phyloP scores from a whole-genome alignment of 2,329 filamentous ascomycete genomes.

The Fonsecaea monophora region DNA sequence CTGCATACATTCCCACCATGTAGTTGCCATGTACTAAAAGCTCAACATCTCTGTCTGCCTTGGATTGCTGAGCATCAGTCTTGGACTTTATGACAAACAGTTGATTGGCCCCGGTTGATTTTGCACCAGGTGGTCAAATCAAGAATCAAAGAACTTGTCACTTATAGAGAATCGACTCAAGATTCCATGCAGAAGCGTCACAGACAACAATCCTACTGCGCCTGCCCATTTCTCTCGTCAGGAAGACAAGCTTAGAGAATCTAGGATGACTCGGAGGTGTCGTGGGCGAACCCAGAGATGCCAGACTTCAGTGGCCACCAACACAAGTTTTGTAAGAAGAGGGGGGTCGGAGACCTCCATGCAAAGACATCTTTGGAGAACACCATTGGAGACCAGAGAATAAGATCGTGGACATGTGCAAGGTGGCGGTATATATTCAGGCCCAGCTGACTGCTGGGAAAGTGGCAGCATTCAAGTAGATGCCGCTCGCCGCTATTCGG shows the following conservation, averaged over 20 bases:
- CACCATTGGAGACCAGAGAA: neutral
- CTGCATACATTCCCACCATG: neutral
- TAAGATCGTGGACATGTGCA: neutral
- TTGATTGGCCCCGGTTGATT: neutral
- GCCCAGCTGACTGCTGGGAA: slow-evolving; percentile 1
- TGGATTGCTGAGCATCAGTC: neutral
- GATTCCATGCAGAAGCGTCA: neutral
- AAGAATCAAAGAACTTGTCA: neutral
- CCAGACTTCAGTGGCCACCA: no score
- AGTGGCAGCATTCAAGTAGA: neutral
- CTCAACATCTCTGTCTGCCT: neutral
- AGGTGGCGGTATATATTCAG: neutral
- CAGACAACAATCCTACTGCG: neutral
- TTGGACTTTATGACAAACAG: neutral
- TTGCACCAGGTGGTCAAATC: neutral
- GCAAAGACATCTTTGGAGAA: neutral
- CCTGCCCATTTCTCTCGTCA: no score
- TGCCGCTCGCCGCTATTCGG: neutral
- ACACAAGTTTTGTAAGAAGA: no score
- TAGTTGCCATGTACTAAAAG: neutral
- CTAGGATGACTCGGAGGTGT: no score
- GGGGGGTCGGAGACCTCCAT: no score
- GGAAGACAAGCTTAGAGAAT: no score
- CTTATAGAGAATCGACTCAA: neutral
- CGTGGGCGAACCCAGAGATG: no score